Evolutionary conservation across 192 early-diverging fungal species (phyloP), one percentile per base, ranked within the genome.

Genomic region (Phycomyces nitens): DNA sequence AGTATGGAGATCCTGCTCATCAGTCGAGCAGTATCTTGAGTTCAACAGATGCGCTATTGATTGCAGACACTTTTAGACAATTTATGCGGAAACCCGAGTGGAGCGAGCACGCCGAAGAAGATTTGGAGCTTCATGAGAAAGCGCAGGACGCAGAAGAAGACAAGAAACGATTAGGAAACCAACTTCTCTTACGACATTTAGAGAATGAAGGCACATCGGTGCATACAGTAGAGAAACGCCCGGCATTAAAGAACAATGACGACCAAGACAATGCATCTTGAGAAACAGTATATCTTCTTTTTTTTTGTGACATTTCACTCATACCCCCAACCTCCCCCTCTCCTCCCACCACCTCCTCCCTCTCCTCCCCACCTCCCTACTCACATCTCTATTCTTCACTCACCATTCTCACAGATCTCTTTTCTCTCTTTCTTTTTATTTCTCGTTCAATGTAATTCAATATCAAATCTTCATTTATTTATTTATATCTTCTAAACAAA

Each of bases 21-120:
- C 60, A 62, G 53, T 62, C 66, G 2, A 65, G 61, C 12, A 61
- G 65, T 50, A 55, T 71, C 5, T 54, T 76, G n/a, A 68, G 64
- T 42, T 71, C 69, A 7, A 71, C 60, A 1, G 74, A 76, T 47
- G 74, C 74, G 2, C 12, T 76, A 6, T 47, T 76, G 65, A 70
- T 76, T 21, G 74, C 69, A 8, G 74, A 76, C 18, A 76, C 69
- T 5, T 76, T 76, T 44, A 27, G 74, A 38, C 60, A 71, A 14
- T 56, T 62, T 20, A 64, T 76, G 68, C 64, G 74, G 51, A 76
- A 67, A 64, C 74, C 74, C 14, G 69, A 70, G 5, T 76, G 74
- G 74, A 69, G 64, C 34, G 72, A 68, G 49, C 44, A 60, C 5
- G 53, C 55, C 8, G 59, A 62, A n/a, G 58, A 60, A 11, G 59